phyloP scores from a whole-genome alignment of 108 stramenopile species.

The Schizochytrium sp. region DNA sequence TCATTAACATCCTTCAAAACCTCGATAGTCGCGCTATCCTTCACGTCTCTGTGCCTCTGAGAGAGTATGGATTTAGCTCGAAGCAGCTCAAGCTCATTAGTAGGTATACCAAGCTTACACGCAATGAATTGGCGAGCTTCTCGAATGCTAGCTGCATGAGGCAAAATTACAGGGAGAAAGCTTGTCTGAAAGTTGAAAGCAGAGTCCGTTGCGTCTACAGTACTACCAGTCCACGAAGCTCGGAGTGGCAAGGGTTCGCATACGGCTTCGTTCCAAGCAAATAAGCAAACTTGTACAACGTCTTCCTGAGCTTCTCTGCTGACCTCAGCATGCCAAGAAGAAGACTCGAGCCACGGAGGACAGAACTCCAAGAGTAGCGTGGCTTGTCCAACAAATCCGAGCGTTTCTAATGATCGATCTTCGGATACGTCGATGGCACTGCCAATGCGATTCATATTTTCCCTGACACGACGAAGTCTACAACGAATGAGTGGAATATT shows the following conservation, averaged over 20 bases:
- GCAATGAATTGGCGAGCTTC: background rate
- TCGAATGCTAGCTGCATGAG: background rate
- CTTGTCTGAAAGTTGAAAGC: background rate
- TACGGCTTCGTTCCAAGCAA: background rate
- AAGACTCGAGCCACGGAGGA: background rate
- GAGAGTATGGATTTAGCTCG: background rate
- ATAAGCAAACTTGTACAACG: conserved; percentile 6
- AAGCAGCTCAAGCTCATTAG: background rate
- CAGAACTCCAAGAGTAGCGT: conserved; percentile 14
- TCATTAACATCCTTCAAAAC: background rate
- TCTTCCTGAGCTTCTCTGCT: background rate
- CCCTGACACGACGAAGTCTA: conserved; percentile 17
- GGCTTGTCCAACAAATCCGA: background rate
- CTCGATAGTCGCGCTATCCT: background rate
- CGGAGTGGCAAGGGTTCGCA: conserved; percentile 7
- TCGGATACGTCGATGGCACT: background rate
- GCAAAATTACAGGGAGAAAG: background rate
- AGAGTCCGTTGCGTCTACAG: background rate
- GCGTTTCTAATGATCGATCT: background rate
- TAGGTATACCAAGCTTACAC: background rate
- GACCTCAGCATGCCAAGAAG: background rate
- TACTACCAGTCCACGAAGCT: background rate
- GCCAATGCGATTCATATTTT: conserved; percentile 1
- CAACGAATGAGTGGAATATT: background rate
- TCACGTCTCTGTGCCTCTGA: background rate